These are phyloP conservation scores for Aureobasidium musti DNA, from an alignment of 2,329 filamentous ascomycete genomes.

Conservation along the genomic window DNA sequence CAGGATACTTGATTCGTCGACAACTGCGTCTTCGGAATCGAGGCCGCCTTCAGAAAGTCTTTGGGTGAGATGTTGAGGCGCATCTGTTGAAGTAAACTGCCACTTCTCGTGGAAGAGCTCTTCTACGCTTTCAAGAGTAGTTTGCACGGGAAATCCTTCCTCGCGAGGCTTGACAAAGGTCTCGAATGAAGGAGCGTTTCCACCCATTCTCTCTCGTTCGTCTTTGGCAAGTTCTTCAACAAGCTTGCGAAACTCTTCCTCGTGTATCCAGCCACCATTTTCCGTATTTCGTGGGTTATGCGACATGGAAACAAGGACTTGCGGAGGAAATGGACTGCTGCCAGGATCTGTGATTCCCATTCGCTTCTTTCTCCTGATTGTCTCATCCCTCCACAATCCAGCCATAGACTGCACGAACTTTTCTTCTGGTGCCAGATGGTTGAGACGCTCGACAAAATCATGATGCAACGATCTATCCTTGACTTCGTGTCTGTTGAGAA, in stretches of 20 bases:
- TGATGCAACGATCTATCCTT: constrained; percentile 79
- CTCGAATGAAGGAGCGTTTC: constrained; percentile 58
- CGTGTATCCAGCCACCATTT: constrained; percentile 87
- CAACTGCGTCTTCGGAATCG: constrained; percentile 46
- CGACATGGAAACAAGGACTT: constrained; percentile 85
- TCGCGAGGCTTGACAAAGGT: constrained; percentile 58
- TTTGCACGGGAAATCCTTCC: constrained; percentile 62
- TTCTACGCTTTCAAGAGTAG: constrained; percentile 78
- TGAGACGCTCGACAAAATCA: constrained; percentile 74
- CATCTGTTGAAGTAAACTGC: constrained; percentile 3
- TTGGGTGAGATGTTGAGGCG: background rate
- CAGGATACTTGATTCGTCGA: constrained; percentile 65
- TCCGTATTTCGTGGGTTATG: constrained; percentile 72
- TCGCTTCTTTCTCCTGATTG: constrained; percentile 70
- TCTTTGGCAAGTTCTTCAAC: constrained; percentile 63
- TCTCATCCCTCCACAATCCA: constrained; percentile 88
- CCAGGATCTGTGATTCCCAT: constrained; percentile 65
- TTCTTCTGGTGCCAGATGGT: constrained; percentile 64
- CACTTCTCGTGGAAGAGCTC: constrained; percentile 77
- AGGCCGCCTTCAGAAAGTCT: constrained; percentile 9
- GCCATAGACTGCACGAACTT: constrained; percentile 95
- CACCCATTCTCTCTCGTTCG: constrained; percentile 57
- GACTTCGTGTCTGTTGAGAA: constrained; percentile 77
- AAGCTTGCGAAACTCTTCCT: constrained; percentile 74
- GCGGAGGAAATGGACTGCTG: constrained; percentile 76